These are phyloP conservation scores for Barnettozyma siamensis DNA, from an alignment of 805 yeast species.

Conservation along the genomic window DNA sequence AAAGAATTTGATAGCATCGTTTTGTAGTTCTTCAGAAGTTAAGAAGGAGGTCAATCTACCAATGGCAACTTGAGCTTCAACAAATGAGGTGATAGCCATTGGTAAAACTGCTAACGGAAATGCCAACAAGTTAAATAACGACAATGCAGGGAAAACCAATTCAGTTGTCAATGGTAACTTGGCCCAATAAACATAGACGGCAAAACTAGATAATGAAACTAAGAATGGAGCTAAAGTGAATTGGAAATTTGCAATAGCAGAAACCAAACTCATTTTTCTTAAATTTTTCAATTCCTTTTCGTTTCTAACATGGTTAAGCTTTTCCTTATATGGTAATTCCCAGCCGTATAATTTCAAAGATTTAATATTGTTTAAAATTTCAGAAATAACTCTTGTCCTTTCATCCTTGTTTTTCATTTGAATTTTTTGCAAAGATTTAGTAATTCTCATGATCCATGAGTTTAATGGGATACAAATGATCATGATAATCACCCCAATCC, in stretches of 20 bases:
- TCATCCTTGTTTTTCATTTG: conserved; percentile 92
- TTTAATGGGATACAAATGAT: conserved; percentile 75
- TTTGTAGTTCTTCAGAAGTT: conserved; percentile 72
- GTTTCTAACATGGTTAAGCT: conserved; percentile 77
- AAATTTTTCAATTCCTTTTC: conserved; percentile 77
- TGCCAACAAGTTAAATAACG: conserved; percentile 79
- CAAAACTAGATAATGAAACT: conserved; percentile 88
- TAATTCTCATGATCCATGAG: conserved; percentile 58
- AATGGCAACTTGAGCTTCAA: conserved; percentile 85
- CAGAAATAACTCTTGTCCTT: conserved; percentile 84
- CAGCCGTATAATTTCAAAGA: conserved; percentile 92
- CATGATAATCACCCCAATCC: conserved; percentile 89
- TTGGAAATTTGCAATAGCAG: conserved; percentile 65
- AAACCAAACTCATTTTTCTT: conserved; percentile 63
- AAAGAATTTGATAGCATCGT: conserved; percentile 58
- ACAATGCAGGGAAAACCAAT: conserved; percentile 83
- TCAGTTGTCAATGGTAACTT: conserved; percentile 75
- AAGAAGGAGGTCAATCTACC: conserved; percentile 71
- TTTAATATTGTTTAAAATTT: conserved; percentile 85
- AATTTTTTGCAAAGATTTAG: conserved; percentile 66
- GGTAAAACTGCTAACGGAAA: conserved; percentile 95
- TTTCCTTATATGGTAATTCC: conserved; percentile 81
- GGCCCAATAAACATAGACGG: conserved; percentile 58
- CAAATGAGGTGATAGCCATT: conserved; percentile 74
- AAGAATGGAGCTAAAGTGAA: conserved; percentile 86